These are phyloP conservation scores for Neurospora tetrasperma DNA, from an alignment of 495 filamentous ascomycete genomes.

Conservation along the genomic window DNA sequence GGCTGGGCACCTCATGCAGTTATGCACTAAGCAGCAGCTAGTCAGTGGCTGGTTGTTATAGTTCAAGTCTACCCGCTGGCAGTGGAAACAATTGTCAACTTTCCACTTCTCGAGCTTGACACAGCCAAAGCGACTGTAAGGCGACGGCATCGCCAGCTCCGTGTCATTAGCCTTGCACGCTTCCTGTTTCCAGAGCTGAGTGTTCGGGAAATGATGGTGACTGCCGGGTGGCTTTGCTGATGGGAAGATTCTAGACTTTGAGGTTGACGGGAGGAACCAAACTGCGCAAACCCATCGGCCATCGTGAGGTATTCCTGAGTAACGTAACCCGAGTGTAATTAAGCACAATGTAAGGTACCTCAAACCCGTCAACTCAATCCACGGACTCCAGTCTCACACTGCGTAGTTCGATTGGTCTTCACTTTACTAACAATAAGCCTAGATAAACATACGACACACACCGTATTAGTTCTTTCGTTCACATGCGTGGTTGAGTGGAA, in stretches of 20 bases:
- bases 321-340: neutral
- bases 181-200: neutral
- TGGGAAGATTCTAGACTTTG: neutral
- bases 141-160: neutral
- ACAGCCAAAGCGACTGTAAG: neutral
- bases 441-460: neutral
- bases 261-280: neutral
- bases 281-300: neutral
- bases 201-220: neutral
- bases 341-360: neutral
- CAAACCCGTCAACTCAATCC: neutral
- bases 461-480: neutral
- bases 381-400: neutral
- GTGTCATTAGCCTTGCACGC: neutral
- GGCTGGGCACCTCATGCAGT: neutral
- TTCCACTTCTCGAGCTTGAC: neutral
- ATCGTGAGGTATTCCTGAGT: neutral
- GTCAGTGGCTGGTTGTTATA: neutral
- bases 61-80: neutral
- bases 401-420: neutral
- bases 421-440: neutral
- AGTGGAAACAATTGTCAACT: neutral
- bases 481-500: neutral
- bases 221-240: neutral
- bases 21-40: neutral